These are phyloP conservation scores for Nitzschia palea DNA, from an alignment of 108 stramenopile genomes.

Conservation along the genomic window DNA sequence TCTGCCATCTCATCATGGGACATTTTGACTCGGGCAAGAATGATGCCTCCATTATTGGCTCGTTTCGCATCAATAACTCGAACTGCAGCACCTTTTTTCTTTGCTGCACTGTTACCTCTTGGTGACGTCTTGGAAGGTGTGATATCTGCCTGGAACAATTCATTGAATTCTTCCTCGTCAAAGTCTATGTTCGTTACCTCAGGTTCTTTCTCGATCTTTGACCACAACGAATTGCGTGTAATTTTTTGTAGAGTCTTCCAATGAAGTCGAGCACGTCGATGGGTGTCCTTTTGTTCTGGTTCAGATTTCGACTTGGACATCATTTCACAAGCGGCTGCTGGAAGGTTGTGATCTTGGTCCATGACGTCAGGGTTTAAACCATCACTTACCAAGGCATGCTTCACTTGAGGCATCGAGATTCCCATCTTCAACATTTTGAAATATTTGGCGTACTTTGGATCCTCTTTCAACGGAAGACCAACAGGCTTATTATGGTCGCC, in stretches of 20 bases:
- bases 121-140: slow-evolving; percentile 7
- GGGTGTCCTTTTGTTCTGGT: slow-evolving; percentile 62
- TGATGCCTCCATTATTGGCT: slow-evolving; percentile 92
- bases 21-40: slow-evolving; percentile 85
- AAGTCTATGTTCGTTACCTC: slow-evolving; percentile 77
- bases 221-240: slow-evolving; percentile 83
- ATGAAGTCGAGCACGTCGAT: slow-evolving; percentile 85
- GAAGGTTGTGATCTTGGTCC: slow-evolving; percentile 86
- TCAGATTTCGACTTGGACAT: slow-evolving; percentile 33
- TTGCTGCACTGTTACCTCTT: not conserved
- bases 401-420: slow-evolving; percentile 85
- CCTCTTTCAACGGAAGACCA: slow-evolving; percentile 74
- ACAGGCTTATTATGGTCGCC: slow-evolving; percentile 72
- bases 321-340: slow-evolving; percentile 41
- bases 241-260: slow-evolving; percentile 83
- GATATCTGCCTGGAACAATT: slow-evolving; percentile 79
- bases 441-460: slow-evolving; percentile 81
- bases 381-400: slow-evolving; percentile 86
- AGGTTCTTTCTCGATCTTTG: slow-evolving; percentile 68
- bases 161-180: slow-evolving; percentile 80
- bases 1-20: slow-evolving; percentile 85
- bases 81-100: slow-evolving; percentile 49
- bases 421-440: slow-evolving; percentile 94
- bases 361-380: slow-evolving; percentile 73
- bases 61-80: slow-evolving; percentile 89